A percentile compares a stretch with the other conserved stretches of the same genome.
These are phyloP conservation scores for Leucocoprinus birnbaumii DNA, from an alignment of 768 basidiomycete genomes.

Conservation along the genomic window DNA sequence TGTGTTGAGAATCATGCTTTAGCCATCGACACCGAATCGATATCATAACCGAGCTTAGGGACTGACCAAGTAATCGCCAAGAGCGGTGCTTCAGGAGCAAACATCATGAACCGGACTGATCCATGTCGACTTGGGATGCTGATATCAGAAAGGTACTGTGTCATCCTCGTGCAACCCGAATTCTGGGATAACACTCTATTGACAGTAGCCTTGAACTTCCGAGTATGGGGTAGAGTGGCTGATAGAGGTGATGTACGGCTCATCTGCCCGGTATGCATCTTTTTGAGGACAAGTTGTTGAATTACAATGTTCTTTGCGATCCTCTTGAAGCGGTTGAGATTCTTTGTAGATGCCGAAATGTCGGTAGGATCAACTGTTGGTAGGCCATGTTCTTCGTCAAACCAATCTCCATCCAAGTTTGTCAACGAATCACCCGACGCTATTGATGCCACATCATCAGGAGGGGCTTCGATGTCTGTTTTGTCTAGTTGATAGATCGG, in stretches of 20 bases:
- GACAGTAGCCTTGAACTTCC: not conserved
- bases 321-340: not conserved
- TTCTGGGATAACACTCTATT: not conserved
- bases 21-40: not conserved
- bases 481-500: not conserved
- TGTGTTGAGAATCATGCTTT: not conserved
- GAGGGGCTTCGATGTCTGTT: not conserved
- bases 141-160: not conserved
- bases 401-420: constrained; percentile 7
- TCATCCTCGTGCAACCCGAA: not conserved
- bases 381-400: not conserved
- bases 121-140: constrained; percentile 1
- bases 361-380: not conserved
- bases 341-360: not conserved
- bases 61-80: constrained; percentile 6
- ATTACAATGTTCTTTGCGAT: not conserved
- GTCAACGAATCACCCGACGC: not conserved
- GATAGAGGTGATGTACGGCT: not conserved
- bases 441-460: not conserved
- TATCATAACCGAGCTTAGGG: not conserved
- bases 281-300: constrained; percentile 2
- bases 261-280: not conserved
- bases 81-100: not conserved
- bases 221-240: not conserved
- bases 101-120: not conserved